Conservation (phyloP, 345 rosid species). For the Acer saccharum region DNA sequence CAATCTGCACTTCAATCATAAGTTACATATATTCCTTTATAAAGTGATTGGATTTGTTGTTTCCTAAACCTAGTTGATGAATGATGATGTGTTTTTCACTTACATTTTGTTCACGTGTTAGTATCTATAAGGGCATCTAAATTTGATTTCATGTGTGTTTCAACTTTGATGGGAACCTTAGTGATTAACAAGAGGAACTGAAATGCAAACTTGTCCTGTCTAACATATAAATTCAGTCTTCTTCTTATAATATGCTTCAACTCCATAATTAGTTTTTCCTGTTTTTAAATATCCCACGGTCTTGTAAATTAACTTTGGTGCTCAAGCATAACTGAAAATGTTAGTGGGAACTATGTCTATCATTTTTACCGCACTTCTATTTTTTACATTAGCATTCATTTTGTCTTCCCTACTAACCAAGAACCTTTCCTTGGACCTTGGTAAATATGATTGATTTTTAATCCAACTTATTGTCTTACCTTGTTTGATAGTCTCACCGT, state of each 20-base stretch:
- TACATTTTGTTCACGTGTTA: background rate
- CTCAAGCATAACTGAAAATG: too few species aligned
- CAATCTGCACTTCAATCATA: background rate
- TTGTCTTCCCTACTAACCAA: background rate
- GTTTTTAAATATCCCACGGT: background rate
- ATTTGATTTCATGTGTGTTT: background rate
- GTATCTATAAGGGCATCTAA: background rate
- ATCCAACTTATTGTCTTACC: background rate
- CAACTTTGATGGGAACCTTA: background rate
- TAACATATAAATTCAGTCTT: background rate
- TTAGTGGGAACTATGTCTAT: too few species aligned
- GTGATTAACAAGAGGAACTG: background rate
- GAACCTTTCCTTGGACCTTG: background rate
- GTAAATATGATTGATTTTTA: background rate
- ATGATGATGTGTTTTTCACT: background rate
- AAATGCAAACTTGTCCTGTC: background rate
- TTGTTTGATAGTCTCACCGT: background rate
- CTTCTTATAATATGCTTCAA: background rate
- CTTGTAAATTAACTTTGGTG: background rate
- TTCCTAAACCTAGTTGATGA: slow-evolving; percentile 6
- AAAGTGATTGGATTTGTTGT: background rate
- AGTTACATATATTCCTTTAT: background rate
- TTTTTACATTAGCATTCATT: background rate
- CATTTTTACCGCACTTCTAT: background rate
- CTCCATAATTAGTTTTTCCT: background rate